A percentile compares a stretch with the other conserved stretches of the same genome.
Conservation (phyloP, 78 protist genomes). For the Polysphondylium violaceum region DNA sequence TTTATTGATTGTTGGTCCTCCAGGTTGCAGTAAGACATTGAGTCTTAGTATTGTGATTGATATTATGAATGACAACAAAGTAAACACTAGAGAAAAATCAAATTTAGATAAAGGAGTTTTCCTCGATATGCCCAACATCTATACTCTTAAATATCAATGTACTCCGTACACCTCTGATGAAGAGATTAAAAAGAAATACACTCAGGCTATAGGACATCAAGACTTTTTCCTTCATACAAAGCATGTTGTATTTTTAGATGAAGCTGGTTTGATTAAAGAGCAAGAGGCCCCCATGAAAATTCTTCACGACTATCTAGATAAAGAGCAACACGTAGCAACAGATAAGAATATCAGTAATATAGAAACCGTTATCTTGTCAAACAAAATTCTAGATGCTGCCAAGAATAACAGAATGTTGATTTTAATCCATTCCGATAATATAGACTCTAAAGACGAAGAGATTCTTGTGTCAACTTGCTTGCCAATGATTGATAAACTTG, state of each 20-base stretch:
- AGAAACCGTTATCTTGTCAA: constrained; percentile 35
- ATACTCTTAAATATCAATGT: constrained; percentile 28
- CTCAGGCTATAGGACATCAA: constrained; percentile 38
- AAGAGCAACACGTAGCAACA: constrained; percentile 14
- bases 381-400: constrained; percentile 72
- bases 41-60: constrained; percentile 27
- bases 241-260: constrained; percentile 43
- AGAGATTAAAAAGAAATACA: constrained; percentile 27
- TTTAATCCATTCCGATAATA: constrained; percentile 26
- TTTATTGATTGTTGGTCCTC: constrained; percentile 49
- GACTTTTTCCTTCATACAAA: constrained; percentile 12
- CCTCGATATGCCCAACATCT: not conserved
- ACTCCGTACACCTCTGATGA: constrained; percentile 50
- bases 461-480: constrained; percentile 33
- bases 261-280: constrained; percentile 58
- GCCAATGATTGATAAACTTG: not conserved
- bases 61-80: constrained; percentile 54
- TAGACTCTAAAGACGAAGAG: constrained; percentile 19
- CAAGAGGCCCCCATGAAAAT: constrained; percentile 45
- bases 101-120: not conserved
- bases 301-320: constrained; percentile 66
- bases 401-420: constrained; percentile 64
- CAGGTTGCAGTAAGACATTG: constrained; percentile 34
- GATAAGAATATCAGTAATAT: constrained; percentile 17
- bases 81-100: not conserved